Conservation (phyloP, 305 asterid species). For the Nicotiana rustica region DNA sequence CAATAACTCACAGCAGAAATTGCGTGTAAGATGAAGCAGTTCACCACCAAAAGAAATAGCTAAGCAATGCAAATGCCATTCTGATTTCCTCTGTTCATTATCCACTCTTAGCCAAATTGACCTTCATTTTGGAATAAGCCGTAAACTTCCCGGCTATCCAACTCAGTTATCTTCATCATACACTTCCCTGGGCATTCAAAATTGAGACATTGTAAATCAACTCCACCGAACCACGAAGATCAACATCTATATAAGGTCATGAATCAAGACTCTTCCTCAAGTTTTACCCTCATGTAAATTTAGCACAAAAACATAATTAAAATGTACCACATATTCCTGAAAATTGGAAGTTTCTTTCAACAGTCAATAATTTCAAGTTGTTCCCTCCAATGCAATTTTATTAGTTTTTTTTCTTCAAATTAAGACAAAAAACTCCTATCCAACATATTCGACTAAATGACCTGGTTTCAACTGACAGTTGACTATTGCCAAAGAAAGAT, state of each 20-base stretch:
- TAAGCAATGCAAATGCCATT: constrained; percentile 2
- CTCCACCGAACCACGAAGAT: not conserved
- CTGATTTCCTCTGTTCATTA: not conserved
- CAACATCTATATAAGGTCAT: not conserved
- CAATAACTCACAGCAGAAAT: not conserved
- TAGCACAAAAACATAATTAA: not conserved
- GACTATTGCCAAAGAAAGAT: not conserved
- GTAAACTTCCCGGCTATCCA: not conserved
- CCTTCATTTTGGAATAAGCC: not conserved
- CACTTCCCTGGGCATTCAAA: not conserved
- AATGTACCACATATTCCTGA: not conserved
- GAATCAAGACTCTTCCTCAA: not conserved
- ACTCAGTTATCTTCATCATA: not conserved
- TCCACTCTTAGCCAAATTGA: not conserved
- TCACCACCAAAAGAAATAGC: constrained; percentile 23
- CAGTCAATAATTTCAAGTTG: not conserved
- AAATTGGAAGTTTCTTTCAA: not conserved
- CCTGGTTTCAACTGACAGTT: not conserved
- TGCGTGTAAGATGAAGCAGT: not conserved
- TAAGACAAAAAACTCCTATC: not conserved
- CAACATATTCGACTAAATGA: not conserved
- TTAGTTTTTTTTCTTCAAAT: not conserved
- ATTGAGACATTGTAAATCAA: not conserved
- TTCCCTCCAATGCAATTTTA: not conserved
- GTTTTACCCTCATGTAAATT: not conserved